Evolutionary conservation across 2,329 filamentous ascomycete genomes (phyloP), one percentile per base, ranked within the genome.

Genomic region (Thielaviopsis cerberus): DNA sequence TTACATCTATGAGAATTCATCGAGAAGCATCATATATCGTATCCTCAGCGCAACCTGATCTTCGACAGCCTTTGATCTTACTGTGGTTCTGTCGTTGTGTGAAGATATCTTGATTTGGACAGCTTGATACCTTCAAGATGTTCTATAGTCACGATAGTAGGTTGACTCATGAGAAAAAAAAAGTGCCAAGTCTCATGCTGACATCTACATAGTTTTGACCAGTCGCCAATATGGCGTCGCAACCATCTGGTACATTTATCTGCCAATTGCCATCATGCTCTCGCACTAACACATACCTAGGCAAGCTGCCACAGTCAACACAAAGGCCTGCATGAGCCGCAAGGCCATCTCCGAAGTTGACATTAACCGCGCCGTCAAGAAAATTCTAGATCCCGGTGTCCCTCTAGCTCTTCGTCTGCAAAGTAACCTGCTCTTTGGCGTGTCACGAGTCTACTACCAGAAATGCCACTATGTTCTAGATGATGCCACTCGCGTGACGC

Each of bases 141-240:
- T 96, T 96, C 69, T 97, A 95, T 73, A 94, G 87, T 65, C 88
- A 95, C 72, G 90, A 96, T 71, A 88, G 91, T 92, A 74, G 67
- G 83, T 71, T 22, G 37, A 11, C 23, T 20, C n/a, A 17, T 23
- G 20, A 11, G n/a, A n/a, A n/a, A n/a, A n/a, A n/a, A 4, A 17
- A n/a, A 50, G 15, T 59, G 23, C 48, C 11, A 17, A 3, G n/a
- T 3, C 22, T 24, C 10, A 17, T 41, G 13, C 66, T 71, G 51
- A 73, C 64, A 22, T 10, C 23, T 51, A n/a, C 22, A 11, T 59
- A 84, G 81, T 98, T 61, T 80, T 98, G 58, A 92, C 83, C 3
- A 91, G 80, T 62, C 82, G 82, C 66, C 85, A 92, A 68, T 86
- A 96, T 78, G 92, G 92, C 58, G 86, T 98, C 59, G 86, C 91